These are phyloP conservation scores for Kalmanozyma brasiliensis DNA, from an alignment of 1,284 basidiomycete species.

Conservation along the genomic window DNA sequence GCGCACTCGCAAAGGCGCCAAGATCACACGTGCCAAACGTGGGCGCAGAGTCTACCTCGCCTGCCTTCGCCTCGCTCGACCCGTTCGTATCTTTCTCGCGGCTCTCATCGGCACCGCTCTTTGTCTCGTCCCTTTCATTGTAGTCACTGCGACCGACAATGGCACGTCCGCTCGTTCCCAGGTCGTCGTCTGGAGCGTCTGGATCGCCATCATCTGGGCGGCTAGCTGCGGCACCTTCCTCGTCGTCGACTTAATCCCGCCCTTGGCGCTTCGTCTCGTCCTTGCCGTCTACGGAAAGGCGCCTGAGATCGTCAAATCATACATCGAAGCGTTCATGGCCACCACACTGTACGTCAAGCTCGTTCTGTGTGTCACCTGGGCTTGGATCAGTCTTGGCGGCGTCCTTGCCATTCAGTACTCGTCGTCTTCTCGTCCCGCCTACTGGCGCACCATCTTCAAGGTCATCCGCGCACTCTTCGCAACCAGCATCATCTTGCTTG, in stretches of 20 bases:
- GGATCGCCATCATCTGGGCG: conserved; percentile 65
- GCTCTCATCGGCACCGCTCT: conserved; percentile 60
- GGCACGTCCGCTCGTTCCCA: conserved; percentile 37
- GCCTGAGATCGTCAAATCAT: conserved; percentile 58
- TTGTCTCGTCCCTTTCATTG: conserved; percentile 60
- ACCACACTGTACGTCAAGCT: conserved; percentile 59
- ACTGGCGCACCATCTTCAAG: conserved; percentile 54
- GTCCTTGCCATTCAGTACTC: conserved; percentile 48
- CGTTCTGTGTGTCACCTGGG: conserved; percentile 64
- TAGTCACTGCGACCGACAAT: conserved; percentile 49
- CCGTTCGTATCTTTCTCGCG: conserved; percentile 57
- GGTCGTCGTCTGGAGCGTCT: conserved; percentile 62
- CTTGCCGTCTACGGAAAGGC: conserved; percentile 60
- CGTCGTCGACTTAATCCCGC: conserved; percentile 57
- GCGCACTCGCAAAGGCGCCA: conserved; percentile 24
- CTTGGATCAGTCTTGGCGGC: conserved; percentile 65
- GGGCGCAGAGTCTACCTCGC: conserved; percentile 57
- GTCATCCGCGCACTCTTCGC: conserved; percentile 59
- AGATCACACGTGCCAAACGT: conserved; percentile 48
- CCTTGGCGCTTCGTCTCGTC: conserved; percentile 47
- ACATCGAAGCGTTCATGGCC: conserved; percentile 59
- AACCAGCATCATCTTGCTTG: conserved; percentile 55
- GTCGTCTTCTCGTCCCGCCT: conserved; percentile 33
- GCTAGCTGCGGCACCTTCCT: conserved; percentile 60
- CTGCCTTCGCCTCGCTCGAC: conserved; percentile 58